These are phyloP conservation scores for Emmonsiellopsis sp. DNA, from an alignment of 2,329 filamentous ascomycete genomes.

Conservation along the genomic window DNA sequence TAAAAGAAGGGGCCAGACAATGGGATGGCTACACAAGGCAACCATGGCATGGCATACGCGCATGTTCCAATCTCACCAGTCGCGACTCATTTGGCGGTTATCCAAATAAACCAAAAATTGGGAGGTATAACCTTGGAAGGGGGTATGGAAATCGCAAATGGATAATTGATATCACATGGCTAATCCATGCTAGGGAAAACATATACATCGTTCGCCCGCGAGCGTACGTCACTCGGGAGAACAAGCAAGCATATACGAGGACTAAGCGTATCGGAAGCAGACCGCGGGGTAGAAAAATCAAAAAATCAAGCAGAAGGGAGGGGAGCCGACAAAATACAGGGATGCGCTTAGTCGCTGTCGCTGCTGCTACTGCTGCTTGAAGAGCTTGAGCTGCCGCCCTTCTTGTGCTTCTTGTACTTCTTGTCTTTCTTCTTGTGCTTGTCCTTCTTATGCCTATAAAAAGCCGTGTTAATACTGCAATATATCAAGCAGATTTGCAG, in stretches of 20 bases:
- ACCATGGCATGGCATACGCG: background rate
- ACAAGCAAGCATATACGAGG: background rate
- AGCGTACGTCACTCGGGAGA: background rate
- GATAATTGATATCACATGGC: background rate
- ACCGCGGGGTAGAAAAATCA: background rate
- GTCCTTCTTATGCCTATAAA: conserved; percentile 17
- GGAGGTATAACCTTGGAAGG: background rate
- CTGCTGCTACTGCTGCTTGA: conserved; percentile 11
- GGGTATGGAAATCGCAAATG: background rate
- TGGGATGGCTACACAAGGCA: background rate
- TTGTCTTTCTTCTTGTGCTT: conserved; percentile 16
- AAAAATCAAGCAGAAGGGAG: background rate
- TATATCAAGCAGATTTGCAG: conserved; percentile 4
- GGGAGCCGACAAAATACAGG: background rate
- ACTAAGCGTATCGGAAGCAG: background rate
- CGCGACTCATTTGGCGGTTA: background rate
- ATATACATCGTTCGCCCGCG: background rate
- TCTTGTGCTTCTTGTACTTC: conserved; percentile 10
- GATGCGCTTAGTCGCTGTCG: conserved; percentile 11
- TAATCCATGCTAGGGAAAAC: background rate
- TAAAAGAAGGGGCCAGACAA: too few relatives aligned
- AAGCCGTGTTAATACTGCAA: background rate
- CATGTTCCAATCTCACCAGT: background rate
- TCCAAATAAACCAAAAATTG: background rate
- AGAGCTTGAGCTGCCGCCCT: conserved; percentile 16